A percentile compares a stretch with the other conserved stretches of the same genome.
Evolutionary conservation across 345 rosid species (phyloP).

Genomic region (Camelina hispida): DNA sequence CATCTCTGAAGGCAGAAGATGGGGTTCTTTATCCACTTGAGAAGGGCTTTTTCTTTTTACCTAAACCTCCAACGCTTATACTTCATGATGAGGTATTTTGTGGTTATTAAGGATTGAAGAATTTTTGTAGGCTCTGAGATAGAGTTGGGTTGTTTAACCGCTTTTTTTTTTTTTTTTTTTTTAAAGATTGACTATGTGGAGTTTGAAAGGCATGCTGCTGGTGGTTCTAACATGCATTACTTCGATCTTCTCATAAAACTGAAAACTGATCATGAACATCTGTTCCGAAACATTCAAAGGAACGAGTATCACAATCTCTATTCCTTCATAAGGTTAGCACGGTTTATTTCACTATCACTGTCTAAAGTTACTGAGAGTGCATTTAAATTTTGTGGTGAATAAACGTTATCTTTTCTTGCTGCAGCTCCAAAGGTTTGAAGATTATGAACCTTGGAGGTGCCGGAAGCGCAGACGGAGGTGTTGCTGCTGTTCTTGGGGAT

Average conservation of each 20-base stretch:
- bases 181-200: conserved; percentile 90
- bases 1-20: conserved; percentile 97
- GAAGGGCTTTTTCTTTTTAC: conserved; percentile 94
- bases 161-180: conserved; percentile 21
- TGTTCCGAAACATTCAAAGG: conserved; percentile 95
- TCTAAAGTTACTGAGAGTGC: conserved; percentile 23
- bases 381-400: conserved; percentile 3
- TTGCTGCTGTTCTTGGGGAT: conserved; percentile 71
- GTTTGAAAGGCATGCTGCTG: conserved; percentile 98
- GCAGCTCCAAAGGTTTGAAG: conserved; percentile 86
- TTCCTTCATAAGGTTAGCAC: conserved; percentile 76
- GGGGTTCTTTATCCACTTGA: conserved; percentile 96
- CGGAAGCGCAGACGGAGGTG: conserved; percentile 58
- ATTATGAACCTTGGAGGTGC: conserved; percentile 86
- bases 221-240: conserved; percentile 99
- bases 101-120: not conserved
- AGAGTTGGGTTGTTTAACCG: conserved; percentile 1
- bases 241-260: conserved; percentile 93
- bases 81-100: conserved; percentile 90
- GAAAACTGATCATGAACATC: conserved; percentile 95
- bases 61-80: conserved; percentile 97
- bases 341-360: conserved; percentile 4
- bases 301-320: conserved; percentile 92
- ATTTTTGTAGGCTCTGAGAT: conserved; percentile 12
- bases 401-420: conserved; percentile 39